Conservation (phyloP, 2,329 filamentous ascomycete species). For the Claviceps sp. region DNA sequence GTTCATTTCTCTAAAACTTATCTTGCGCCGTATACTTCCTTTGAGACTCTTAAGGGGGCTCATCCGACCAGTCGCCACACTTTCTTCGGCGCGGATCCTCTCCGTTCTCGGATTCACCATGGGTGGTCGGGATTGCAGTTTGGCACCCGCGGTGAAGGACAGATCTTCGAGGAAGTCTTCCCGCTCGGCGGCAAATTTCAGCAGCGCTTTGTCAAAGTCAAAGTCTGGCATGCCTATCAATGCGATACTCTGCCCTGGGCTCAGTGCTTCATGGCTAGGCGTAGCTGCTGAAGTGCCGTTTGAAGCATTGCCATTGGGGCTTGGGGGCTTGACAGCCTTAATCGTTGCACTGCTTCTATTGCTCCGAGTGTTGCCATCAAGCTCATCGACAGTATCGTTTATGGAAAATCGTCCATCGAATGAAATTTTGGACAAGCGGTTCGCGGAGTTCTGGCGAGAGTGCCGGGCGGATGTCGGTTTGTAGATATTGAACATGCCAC, state of each 20-base stretch:
- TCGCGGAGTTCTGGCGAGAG: conserved; percentile 47
- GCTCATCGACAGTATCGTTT: conserved; percentile 40
- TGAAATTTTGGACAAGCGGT: conserved; percentile 42
- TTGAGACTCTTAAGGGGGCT: conserved; percentile 47
- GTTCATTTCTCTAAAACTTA: conserved; percentile 91
- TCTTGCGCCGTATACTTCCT: conserved; percentile 83
- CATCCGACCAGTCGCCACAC: conserved; percentile 33
- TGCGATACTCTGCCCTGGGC: neutral
- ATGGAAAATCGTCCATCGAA: conserved; percentile 38
- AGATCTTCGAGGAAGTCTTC: conserved; percentile 90
- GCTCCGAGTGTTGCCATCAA: conserved; percentile 44
- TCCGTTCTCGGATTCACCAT: conserved; percentile 72
- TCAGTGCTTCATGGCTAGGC: neutral
- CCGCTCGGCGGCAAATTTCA: conserved; percentile 91
- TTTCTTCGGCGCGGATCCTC: conserved; percentile 66
- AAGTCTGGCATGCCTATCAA: conserved; percentile 43
- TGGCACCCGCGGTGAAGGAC: conserved; percentile 73
- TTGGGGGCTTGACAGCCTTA: conserved; percentile 26
- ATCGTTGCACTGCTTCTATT: conserved; percentile 56
- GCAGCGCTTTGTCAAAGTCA: conserved; percentile 84
- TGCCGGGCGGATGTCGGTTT: conserved; percentile 32
- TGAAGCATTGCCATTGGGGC: conserved; percentile 12
- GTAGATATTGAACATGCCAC: conserved; percentile 20
- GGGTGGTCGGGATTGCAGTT: conserved; percentile 53
- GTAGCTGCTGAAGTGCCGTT: conserved; percentile 15